phyloP scores from a whole-genome alignment of 306 rosid genomes.

The Castanospermum australe region DNA sequence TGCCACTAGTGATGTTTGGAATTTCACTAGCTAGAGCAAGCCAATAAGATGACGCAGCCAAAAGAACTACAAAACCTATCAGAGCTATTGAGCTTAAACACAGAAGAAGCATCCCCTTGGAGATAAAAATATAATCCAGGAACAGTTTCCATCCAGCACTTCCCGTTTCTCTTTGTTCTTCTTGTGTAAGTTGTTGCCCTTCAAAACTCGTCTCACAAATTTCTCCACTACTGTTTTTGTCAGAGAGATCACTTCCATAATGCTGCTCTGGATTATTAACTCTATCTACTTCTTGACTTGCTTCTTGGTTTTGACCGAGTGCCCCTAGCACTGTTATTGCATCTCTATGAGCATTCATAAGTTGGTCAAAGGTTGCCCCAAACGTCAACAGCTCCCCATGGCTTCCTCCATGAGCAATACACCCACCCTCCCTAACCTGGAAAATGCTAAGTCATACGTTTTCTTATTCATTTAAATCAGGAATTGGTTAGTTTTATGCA shows the following conservation, averaged over 20 bases:
- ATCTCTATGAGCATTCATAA: constrained; percentile 56
- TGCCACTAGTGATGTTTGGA: constrained; percentile 30
- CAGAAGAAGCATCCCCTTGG: constrained; percentile 33
- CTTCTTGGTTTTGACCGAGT: constrained; percentile 15
- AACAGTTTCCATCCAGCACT: constrained; percentile 52
- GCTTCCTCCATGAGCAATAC: constrained; percentile 49
- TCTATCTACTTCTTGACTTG: neutral
- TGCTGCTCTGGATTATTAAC: constrained; percentile 4
- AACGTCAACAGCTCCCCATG: constrained; percentile 41
- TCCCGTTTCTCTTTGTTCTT: constrained; percentile 47
- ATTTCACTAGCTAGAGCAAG: constrained; percentile 48
- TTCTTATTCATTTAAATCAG: neutral
- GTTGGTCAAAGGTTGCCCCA: constrained; percentile 54
- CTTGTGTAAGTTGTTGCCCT: constrained; percentile 43
- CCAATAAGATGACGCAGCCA: constrained; percentile 51
- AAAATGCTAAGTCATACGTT: neutral
- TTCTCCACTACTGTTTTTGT: constrained; percentile 21
- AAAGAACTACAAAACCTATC: constrained; percentile 28
- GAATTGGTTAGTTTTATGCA: neutral
- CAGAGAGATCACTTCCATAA: neutral
- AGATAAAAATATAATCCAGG: constrained; percentile 41
- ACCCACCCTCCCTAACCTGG: constrained; percentile 48
- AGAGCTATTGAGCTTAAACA: constrained; percentile 15
- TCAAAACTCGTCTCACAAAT: neutral
- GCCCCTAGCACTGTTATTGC: constrained; percentile 24